Base-by-base conservation (phyloP, 2,329 filamentous ascomycete species). In the Colletotrichum echinochloae region DNA sequence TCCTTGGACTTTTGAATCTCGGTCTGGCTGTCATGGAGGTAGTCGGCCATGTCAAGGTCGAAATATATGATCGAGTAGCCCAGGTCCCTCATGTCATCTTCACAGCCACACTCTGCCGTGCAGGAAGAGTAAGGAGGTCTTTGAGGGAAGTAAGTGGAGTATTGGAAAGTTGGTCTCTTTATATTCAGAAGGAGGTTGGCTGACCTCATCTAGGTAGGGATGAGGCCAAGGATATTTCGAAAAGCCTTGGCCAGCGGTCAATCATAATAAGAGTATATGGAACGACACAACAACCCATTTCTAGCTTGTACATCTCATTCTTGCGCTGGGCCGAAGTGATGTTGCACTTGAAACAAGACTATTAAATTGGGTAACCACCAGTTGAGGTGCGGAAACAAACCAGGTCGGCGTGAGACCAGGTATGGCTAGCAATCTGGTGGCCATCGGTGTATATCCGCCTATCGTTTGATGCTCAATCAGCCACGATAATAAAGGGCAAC, bases 191-290 rank as follows among this genome's bases (percentile, higher is more conserved):
- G 16, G 39, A 16, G 26, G 30, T 8, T 7, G n/a, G 16, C 44
- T 30, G 16, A 69, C 70, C 78, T 74, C 83, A 87, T 85, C 75
- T 88, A 88, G 26, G 86, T 87, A 49, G 87, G 86, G 73, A 86
- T 83, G 73, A 83, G 83, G 62, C 85, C 86, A 26, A 88, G 76
- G 66, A 88, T 85, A 77, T 88, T 88, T 71, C 83, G 81, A 51
- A 88, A 76, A 48, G 86, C 86, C 67, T 70, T 16, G 39, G 26
- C 82, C 82, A 85, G 84, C 85, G 76, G 85, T 84, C 73, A 79
- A 74, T 77, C 87, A 85, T 69, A 5, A 18, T 28, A 28, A 5
- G 18, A 28, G 18, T 52, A 28, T 1, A n/a, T 39, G 5, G 11
- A 2, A 39, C 20, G 51, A 18, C 14, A 26, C 5, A 26, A 16